These are phyloP conservation scores for Vitis hybrid DNA, from an alignment of 177 flowering plant species.

Conservation along the genomic window DNA sequence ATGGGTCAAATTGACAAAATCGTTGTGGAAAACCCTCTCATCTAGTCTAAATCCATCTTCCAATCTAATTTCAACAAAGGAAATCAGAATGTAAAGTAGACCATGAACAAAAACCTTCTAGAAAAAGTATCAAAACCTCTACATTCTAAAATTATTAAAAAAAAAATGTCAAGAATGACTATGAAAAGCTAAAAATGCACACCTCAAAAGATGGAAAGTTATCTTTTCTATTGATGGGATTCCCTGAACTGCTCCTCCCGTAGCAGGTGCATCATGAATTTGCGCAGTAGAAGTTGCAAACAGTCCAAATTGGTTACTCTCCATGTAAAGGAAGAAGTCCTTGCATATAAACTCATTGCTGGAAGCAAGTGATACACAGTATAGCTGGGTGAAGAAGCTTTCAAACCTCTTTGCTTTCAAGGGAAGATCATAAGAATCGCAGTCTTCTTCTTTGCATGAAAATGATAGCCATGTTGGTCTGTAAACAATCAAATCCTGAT, in stretches of 20 bases:
- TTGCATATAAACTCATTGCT: slow-evolving; percentile 86
- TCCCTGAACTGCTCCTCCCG: slow-evolving; percentile 79
- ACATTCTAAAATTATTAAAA: not conserved
- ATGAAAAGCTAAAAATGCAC: slow-evolving; percentile 21
- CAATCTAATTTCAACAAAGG: slow-evolving; percentile 42
- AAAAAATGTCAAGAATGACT: not conserved
- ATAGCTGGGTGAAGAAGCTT: slow-evolving; percentile 80
- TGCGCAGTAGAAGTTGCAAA: slow-evolving; percentile 95
- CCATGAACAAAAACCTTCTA: not conserved
- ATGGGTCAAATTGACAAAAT: slow-evolving; percentile 77
- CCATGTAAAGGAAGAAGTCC: slow-evolving; percentile 91
- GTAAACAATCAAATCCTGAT: slow-evolving; percentile 87
- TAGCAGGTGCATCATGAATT: slow-evolving; percentile 74
- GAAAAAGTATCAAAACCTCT: not conserved
- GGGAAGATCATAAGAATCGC: slow-evolving; percentile 65
- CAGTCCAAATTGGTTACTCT: slow-evolving; percentile 76
- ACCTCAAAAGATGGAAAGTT: slow-evolving; percentile 91
- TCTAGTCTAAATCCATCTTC: slow-evolving; percentile 84
- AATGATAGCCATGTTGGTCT: slow-evolving; percentile 84
- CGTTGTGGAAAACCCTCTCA: slow-evolving; percentile 79
- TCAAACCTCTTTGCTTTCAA: slow-evolving; percentile 71
- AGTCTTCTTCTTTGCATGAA: slow-evolving; percentile 71
- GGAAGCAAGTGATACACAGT: slow-evolving; percentile 77
- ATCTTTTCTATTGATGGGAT: slow-evolving; percentile 86
- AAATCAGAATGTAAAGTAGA: slow-evolving; percentile 3